Percentiles rank a stretch among this genome's conserved stretches.
phyloP scores from a whole-genome alignment of 202 grass and related monocot genomes.

The Schoenoplectus triqueter region DNA sequence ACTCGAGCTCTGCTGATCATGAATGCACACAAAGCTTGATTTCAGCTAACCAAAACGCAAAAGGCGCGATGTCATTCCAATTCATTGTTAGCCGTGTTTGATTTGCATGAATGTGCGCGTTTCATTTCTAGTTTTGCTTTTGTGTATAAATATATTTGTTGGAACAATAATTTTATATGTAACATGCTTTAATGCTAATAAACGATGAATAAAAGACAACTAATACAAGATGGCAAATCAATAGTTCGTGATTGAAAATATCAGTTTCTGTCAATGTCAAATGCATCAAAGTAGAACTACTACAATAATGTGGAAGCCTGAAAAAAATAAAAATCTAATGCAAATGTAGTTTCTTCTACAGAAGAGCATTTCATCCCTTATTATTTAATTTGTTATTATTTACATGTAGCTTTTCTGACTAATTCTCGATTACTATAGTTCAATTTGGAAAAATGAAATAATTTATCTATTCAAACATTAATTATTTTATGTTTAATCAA shows the following conservation, averaged over 20 bases:
- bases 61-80: neutral
- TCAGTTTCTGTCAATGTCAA: neutral
- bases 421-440: neutral
- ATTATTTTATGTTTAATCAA: neutral
- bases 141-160: neutral
- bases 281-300: neutral
- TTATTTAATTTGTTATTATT: neutral
- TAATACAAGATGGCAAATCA: neutral
- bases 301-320: neutral
- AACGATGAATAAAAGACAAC: neutral
- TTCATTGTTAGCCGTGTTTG: conserved; percentile 10
- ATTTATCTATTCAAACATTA: conserved; percentile 5
- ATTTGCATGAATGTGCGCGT: neutral
- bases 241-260: neutral
- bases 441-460: neutral
- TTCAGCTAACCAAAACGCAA: conserved; percentile 4
- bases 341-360: neutral
- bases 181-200: neutral
- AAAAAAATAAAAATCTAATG: neutral
- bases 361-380: neutral
- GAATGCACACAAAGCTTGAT: conserved; percentile 20
- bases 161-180: neutral
- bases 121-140: conserved; percentile 1
- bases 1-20: conserved; percentile 16
- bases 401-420: neutral